Base-by-base conservation (phyloP, 768 basidiomycete species). In the Psilocybe cyanescens region DNA sequence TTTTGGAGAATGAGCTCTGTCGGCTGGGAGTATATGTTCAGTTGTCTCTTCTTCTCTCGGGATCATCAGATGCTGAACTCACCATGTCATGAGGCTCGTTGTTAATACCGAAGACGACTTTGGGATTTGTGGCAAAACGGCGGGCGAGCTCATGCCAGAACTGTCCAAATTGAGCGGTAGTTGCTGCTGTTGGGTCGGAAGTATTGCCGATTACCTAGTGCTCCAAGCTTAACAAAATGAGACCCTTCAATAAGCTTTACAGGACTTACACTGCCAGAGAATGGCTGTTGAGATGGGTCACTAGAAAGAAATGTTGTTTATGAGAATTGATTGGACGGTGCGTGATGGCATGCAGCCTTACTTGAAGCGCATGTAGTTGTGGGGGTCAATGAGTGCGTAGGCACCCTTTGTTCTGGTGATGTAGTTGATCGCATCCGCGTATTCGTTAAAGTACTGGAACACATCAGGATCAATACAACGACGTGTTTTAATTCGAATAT, bases 331-430 rank as follows among this genome's bases (percentile, higher is more conserved):
- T 37, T 35, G 49, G 41, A 45, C 39, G 28, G 14, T 52, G 33
- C 44, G 44, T n/a, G 30, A 48, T 28, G 14, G 17, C 19, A 52
- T 6, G 24, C 17, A 46, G n/a, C 30, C 70, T 49, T 52, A 81
- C 80, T 80, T 80, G 72, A 79, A 81, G 55, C 79, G 74, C 81
- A 82, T 82, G 58, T 81, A 81, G 60, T 81, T 81, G 62, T 81
- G 80, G 7, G 80, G 79, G 59, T 82, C 81, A 50, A 82, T 65
- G 19, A 82, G 61, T 0, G 79, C 79, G 50, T 80, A 81, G 19
- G 74, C 79, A 9, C 75, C 78, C 63, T 82, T 80, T 1, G 62
- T 70, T 37, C 68, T 19, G 1, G 80, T 81, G 63, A 82, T 80
- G 59, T 81, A 71, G 56, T 80, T 78, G 29, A 81, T 69, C 2